These are phyloP conservation scores for Isabelozyma gotoi DNA, from an alignment of 805 yeast genomes.

Conservation along the genomic window DNA sequence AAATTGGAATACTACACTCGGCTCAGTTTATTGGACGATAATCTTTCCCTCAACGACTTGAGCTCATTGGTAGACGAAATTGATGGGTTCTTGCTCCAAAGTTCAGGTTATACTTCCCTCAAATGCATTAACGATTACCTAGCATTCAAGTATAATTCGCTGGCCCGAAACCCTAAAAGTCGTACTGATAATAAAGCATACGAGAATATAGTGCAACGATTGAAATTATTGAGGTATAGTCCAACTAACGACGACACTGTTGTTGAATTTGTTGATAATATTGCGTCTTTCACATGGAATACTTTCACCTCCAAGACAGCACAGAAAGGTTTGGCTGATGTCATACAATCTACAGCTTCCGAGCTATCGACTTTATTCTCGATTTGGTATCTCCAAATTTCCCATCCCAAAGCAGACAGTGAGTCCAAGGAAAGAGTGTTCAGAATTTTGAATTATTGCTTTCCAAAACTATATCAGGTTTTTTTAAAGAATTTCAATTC, in stretches of 20 bases:
- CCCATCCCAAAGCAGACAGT: background rate
- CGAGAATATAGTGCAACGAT: conserved; percentile 5
- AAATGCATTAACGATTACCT: conserved; percentile 18
- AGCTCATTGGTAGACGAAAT: conserved; percentile 10
- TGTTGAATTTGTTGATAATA: background rate
- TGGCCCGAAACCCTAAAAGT: conserved; percentile 1
- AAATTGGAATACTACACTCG: conserved; percentile 17
- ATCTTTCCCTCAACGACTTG: conserved; percentile 9
- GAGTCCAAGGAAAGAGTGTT: background rate
- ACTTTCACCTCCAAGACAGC: too few relatives aligned
- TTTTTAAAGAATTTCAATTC: conserved; percentile 1
- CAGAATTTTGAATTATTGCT: background rate
- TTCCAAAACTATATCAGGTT: conserved; percentile 7
- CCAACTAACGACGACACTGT: background rate
- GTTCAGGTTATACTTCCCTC: conserved; percentile 11
- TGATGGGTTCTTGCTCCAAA: conserved; percentile 5
- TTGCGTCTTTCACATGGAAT: background rate
- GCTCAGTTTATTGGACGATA: conserved; percentile 15
- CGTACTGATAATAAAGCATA: background rate
- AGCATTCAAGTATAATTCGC: conserved; percentile 4
- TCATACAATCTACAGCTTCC: background rate
- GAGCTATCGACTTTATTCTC: background rate
- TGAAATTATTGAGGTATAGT: conserved; percentile 8
- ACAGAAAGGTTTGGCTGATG: background rate
- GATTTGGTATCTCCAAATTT: conserved; percentile 1